Evolutionary conservation across 2,329 filamentous ascomycete genomes (phyloP).

Genomic region (Dactylella cylindrospora): DNA sequence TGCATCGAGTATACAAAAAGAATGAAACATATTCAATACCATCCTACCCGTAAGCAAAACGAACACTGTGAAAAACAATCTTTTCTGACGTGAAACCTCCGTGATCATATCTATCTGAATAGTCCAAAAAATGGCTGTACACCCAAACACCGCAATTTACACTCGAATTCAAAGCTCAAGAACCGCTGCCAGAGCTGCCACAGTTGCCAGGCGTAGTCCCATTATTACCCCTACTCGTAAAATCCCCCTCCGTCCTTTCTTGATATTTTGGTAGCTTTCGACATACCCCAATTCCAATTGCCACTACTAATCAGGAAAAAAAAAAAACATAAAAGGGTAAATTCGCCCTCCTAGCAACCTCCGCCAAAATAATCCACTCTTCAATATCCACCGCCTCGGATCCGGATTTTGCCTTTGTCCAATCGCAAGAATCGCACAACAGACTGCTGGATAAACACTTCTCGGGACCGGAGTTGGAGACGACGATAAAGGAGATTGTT

Average conservation of each 20-base stretch:
- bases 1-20: too few relatives aligned
- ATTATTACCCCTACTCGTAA: conserved; percentile 25
- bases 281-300: too few relatives aligned
- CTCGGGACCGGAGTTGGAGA: neutral
- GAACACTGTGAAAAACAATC: neutral
- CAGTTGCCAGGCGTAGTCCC: conserved; percentile 12
- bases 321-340: conserved; percentile 9
- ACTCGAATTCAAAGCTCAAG: conserved; percentile 10
- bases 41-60: neutral
- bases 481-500: conserved; percentile 1
- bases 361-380: conserved; percentile 13
- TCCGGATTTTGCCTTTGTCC: conserved; percentile 28
- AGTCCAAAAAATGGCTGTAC: conserved; percentile 42
- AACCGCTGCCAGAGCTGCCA: conserved; percentile 18
- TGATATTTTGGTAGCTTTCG: too few relatives aligned
- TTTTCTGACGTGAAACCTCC: conserved; percentile 17
- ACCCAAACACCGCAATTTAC: conserved; percentile 34
- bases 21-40: conserved; percentile 1
- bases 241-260: neutral
- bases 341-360: conserved; percentile 9
- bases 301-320: neutral
- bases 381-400: conserved; percentile 26
- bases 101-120: conserved; percentile 3
- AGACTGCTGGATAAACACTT: conserved; percentile 15
- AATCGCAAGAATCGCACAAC: conserved; percentile 40